These are phyloP conservation scores for Alternaria arbusti DNA, from an alignment of 2,329 filamentous ascomycete genomes.

Conservation along the genomic window DNA sequence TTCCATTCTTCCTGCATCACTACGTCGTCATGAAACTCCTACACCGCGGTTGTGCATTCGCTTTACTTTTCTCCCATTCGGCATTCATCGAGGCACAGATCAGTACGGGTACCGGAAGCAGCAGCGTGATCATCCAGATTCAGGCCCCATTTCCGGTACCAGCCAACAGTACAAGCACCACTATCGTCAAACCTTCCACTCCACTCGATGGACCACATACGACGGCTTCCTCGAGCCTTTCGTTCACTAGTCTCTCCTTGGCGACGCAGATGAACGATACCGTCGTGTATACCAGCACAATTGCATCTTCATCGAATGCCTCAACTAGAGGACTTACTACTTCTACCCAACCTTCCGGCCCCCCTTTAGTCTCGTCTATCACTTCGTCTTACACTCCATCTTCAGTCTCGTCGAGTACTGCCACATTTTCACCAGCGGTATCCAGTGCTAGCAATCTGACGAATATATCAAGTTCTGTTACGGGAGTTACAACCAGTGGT, in stretches of 20 bases:
- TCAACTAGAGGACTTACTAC: background rate
- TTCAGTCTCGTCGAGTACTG: background rate
- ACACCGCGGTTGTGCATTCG: background rate
- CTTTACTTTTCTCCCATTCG: background rate
- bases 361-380: background rate
- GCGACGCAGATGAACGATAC: background rate
- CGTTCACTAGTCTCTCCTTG: background rate
- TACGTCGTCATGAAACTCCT: background rate
- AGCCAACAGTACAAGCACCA: background rate
- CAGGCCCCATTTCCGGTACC: background rate
- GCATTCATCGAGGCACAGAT: background rate
- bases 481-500: background rate
- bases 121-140: background rate
- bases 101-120: background rate
- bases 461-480: background rate
- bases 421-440: background rate
- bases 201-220: background rate
- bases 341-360: background rate
- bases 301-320: background rate
- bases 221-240: background rate
- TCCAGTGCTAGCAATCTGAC: background rate
- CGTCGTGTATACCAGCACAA: background rate
- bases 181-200: background rate
- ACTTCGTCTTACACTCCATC: background rate
- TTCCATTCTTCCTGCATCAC: background rate